Evolutionary conservation across 495 filamentous ascomycete species (phyloP).

Genomic region (Penicillium steckii): DNA sequence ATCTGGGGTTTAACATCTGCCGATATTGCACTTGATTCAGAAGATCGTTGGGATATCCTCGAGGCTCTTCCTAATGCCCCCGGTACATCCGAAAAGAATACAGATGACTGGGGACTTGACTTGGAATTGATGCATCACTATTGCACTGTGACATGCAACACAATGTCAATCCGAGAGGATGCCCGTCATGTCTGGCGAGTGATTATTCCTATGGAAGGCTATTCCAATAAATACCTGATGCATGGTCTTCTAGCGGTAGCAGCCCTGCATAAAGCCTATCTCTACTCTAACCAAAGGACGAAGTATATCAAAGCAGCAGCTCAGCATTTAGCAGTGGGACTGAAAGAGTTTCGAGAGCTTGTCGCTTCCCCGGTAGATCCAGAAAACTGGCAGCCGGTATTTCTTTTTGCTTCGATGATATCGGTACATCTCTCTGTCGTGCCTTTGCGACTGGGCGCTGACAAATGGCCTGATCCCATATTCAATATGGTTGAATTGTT

Average conservation of each 20-base stretch:
- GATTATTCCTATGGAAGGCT: conserved; percentile 33
- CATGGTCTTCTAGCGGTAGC: conserved; percentile 41
- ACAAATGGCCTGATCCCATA: conserved; percentile 20
- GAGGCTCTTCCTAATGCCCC: conserved; percentile 6
- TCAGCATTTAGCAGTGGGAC: conserved; percentile 23
- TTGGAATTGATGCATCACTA: conserved; percentile 38
- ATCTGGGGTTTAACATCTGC: not conserved
- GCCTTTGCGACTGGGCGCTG: conserved; percentile 20
- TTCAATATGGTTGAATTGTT: conserved; percentile 20
- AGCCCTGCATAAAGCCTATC: conserved; percentile 34
- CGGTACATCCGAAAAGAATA: not conserved
- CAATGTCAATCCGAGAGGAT: conserved; percentile 21
- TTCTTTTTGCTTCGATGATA: conserved; percentile 40
- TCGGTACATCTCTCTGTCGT: conserved; percentile 34
- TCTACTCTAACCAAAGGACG: conserved; percentile 5
- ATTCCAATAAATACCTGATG: conserved; percentile 38
- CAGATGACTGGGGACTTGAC: conserved; percentile 26
- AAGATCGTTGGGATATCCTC: conserved; percentile 12
- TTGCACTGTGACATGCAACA: conserved; percentile 27
- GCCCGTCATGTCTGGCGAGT: conserved; percentile 31
- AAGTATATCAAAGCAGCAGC: conserved; percentile 28
- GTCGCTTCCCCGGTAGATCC: conserved; percentile 27
- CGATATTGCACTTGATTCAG: conserved; percentile 2
- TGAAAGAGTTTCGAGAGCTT: conserved; percentile 22
- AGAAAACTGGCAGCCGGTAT: conserved; percentile 37